These are phyloP conservation scores for Stevia rebaudiana DNA, from an alignment of 140 eudicot species.

Conservation along the genomic window DNA sequence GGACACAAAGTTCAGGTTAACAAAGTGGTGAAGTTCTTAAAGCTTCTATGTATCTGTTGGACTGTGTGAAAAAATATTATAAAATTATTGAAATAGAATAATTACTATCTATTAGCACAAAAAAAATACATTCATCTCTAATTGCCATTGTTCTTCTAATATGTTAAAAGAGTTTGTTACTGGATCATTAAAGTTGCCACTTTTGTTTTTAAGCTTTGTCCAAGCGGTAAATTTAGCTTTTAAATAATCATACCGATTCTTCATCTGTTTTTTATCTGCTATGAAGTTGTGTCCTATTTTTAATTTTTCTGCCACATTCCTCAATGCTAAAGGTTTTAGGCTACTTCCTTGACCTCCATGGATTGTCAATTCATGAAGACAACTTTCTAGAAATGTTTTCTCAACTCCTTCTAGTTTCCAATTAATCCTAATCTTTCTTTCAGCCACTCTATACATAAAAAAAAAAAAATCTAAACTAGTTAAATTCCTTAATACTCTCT, in stretches of 20 bases:
- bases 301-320: background rate
- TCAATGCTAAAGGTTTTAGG: too few species aligned
- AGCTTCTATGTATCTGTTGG: background rate
- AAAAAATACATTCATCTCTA: background rate
- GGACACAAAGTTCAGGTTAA: background rate
- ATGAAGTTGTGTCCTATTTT: background rate
- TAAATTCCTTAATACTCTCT: too few species aligned
- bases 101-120: too few species aligned
- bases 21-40: background rate
- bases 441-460: too few species aligned
- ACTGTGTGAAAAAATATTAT: background rate
- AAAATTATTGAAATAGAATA: background rate
- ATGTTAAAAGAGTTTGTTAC: conserved; percentile 11
- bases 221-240: conserved; percentile 21
- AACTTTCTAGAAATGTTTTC: too few species aligned
- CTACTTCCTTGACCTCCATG: too few species aligned
- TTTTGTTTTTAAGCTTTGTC: conserved; percentile 12
- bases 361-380: too few species aligned
- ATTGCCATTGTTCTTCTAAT: background rate
- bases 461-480: too few species aligned
- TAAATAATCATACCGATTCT: conserved; percentile 21
- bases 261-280: conserved; percentile 23
- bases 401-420: too few species aligned
- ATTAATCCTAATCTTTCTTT: too few species aligned
- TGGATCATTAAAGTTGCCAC: conserved; percentile 2